Evolutionary conservation across 192 early-diverging fungal species (phyloP).

Genomic region (Backusella parvicylindrica): DNA sequence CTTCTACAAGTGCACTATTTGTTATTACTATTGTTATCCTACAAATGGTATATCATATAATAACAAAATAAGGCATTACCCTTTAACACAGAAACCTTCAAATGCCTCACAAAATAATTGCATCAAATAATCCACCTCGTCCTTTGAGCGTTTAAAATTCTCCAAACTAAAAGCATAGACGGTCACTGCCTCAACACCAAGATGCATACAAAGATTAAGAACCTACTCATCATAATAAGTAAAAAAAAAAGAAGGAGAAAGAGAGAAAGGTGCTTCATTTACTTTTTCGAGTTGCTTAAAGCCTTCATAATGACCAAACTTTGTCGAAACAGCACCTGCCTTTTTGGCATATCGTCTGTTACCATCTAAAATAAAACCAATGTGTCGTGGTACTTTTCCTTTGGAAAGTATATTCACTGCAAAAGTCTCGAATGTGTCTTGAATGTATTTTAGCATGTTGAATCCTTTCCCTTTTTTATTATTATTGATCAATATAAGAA

Average conservation of each 20-base stretch:
- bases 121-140: slow-evolving; percentile 89
- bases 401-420: slow-evolving; percentile 39
- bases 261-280: neutral
- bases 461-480: neutral
- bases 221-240: slow-evolving; percentile 44
- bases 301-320: slow-evolving; percentile 78
- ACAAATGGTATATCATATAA: neutral
- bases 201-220: slow-evolving; percentile 82
- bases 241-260: slow-evolving; percentile 9
- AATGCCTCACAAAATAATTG: slow-evolving; percentile 75
- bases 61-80: slow-evolving; percentile 41
- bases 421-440: slow-evolving; percentile 4
- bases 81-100: slow-evolving; percentile 65
- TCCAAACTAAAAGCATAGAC: slow-evolving; percentile 98
- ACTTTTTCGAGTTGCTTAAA: slow-evolving; percentile 78
- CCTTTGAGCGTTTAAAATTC: slow-evolving; percentile 87
- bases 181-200: slow-evolving; percentile 84
- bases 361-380: slow-evolving; percentile 98
- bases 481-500: neutral
- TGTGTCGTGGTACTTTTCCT: slow-evolving; percentile 85
- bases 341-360: slow-evolving; percentile 89
- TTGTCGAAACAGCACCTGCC: slow-evolving; percentile 44
- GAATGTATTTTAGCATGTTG: neutral
- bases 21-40: neutral
- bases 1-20: slow-evolving; percentile 66